Evolutionary conservation across 2,329 filamentous ascomycete species (phyloP).

Genomic region (Pseudocercospora musae): DNA sequence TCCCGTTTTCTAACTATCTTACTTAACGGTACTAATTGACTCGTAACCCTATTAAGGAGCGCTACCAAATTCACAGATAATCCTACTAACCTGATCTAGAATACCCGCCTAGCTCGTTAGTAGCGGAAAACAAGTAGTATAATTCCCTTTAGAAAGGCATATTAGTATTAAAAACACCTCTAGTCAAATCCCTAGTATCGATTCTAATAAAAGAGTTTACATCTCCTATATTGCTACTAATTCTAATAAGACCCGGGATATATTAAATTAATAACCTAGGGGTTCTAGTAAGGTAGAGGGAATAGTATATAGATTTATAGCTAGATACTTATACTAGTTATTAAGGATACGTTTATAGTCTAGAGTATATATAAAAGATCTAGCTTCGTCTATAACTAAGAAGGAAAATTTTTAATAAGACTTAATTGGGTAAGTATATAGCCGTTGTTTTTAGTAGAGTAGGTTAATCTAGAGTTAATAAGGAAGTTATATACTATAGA

Average conservation of each 20-base stretch:
- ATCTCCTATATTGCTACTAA: slow-evolving; percentile 37
- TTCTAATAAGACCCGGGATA: slow-evolving; percentile 29
- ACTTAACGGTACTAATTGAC: slow-evolving; percentile 12
- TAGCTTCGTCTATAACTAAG: slow-evolving; percentile 22
- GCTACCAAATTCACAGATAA: slow-evolving; percentile 10
- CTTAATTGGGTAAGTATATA: slow-evolving; percentile 22
- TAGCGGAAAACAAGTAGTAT: slow-evolving; percentile 37
- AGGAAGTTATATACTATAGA: too few relatives aligned
- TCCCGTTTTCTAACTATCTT: too few relatives aligned
- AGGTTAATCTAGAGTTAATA: slow-evolving; percentile 24
- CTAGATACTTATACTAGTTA: slow-evolving; percentile 34
- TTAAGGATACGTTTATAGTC: slow-evolving; percentile 38
- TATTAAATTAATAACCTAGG: slow-evolving; percentile 9
- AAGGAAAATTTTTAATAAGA: slow-evolving; percentile 28
- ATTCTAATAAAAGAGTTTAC: slow-evolving; percentile 35
- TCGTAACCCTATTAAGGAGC: slow-evolving; percentile 6
- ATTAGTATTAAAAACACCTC: slow-evolving; percentile 26
- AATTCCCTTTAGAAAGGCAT: slow-evolving; percentile 31
- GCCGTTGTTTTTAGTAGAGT: slow-evolving; percentile 16
- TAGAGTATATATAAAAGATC: slow-evolving; percentile 16
- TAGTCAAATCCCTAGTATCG: slow-evolving; percentile 37
- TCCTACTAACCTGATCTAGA: slow-evolving; percentile 23
- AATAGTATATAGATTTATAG: slow-evolving; percentile 27
- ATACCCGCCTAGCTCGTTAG: slow-evolving; percentile 26
- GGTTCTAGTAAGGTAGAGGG: slow-evolving; percentile 22